Conservation (phyloP, 192 early-diverging fungal genomes). For the Pecoramyces ruminantium region DNA sequence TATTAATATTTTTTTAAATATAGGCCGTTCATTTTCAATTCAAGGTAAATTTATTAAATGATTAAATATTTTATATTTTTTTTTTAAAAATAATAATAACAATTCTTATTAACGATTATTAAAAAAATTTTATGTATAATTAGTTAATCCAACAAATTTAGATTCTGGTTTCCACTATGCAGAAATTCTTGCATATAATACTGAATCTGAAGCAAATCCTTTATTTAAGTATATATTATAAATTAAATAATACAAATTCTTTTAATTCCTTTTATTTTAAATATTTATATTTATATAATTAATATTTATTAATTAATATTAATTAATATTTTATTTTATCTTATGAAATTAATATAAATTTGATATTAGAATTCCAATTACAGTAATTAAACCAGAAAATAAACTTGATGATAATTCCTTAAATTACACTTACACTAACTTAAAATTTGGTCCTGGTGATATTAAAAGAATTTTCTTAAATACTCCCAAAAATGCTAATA, state of each 20-base stretch:
- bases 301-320: background rate
- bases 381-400: constrained; percentile 60
- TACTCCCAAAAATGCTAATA: constrained; percentile 71
- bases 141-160: constrained; percentile 69
- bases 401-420: constrained; percentile 19
- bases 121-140: too few relatives aligned
- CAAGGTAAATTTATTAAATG: background rate
- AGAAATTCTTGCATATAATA: constrained; percentile 65
- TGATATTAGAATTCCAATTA: constrained; percentile 74
- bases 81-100: too few relatives aligned
- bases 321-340: background rate
- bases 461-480: constrained; percentile 64
- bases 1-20: too few relatives aligned
- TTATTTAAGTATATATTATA: background rate
- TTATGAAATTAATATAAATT: constrained; percentile 5
- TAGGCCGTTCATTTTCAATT: constrained; percentile 1
- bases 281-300: background rate
- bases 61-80: too few relatives aligned
- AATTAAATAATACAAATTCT: too few relatives aligned
- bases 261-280: too few relatives aligned
- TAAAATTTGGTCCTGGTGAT: constrained; percentile 55
- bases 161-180: constrained; percentile 63
- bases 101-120: too few relatives aligned
- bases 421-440: constrained; percentile 25
- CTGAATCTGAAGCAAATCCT: constrained; percentile 51